phyloP scores from a whole-genome alignment of 257 asterid genomes.

The Fraxinus cuspidata region DNA sequence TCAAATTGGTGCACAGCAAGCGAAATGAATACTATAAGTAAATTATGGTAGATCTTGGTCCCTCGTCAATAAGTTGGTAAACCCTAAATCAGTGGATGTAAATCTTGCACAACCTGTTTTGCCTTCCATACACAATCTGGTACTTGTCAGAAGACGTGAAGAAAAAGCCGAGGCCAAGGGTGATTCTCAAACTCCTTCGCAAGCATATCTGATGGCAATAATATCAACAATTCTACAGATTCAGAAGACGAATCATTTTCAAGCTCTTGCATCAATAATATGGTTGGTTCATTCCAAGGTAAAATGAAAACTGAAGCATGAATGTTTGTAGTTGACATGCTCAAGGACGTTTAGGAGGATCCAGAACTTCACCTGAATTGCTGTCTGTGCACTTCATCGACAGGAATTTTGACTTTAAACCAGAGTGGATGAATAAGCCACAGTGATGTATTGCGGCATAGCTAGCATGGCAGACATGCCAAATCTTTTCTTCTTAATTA shows the following conservation, averaged over 20 bases:
- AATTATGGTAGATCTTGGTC: conserved; percentile 6
- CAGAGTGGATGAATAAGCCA: conserved; percentile 13
- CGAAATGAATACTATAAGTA: neutral
- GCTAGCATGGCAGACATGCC: neutral
- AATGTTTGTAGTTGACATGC: conserved; percentile 20
- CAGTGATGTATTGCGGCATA: conserved; percentile 27
- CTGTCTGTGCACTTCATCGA: conserved; percentile 40
- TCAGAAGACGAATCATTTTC: conserved; percentile 34
- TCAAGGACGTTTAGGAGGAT: conserved; percentile 28
- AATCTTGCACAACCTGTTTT: neutral
- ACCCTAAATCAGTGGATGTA: neutral
- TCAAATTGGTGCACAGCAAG: neutral
- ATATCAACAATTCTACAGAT: conserved; percentile 3
- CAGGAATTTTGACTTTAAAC: conserved; percentile 7
- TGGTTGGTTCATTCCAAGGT: conserved; percentile 9
- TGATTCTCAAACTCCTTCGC: conserved; percentile 3
- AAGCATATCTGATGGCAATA: neutral
- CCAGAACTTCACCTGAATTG: conserved; percentile 32
- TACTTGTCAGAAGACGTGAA: neutral
- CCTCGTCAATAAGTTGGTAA: neutral
- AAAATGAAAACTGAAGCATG: neutral
- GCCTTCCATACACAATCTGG: neutral
- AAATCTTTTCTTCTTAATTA: neutral
- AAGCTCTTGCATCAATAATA: conserved; percentile 8
- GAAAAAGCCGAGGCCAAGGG: neutral